Base-by-base conservation (phyloP, 345 rosid genomes). In the Psidium friedrichsthalianum region DNA sequence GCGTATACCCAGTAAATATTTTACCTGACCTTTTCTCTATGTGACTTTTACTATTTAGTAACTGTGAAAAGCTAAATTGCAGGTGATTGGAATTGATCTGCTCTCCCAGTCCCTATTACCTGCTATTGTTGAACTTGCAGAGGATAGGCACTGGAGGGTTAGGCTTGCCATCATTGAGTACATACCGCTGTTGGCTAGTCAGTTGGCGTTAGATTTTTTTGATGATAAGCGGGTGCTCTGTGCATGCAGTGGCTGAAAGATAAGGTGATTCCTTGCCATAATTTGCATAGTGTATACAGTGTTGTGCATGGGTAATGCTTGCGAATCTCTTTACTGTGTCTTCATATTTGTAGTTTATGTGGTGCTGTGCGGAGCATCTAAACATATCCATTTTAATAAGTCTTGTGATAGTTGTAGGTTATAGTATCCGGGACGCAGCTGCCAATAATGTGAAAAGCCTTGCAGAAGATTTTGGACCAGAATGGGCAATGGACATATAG, bases 231-330 rank as follows among this genome's bases (percentile, higher is more conserved):
- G 53, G 98, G 98, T 58, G 89, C 96, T 84, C 95, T 97, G 83
- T 97, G 99, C 92, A 97, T 95, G 98, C 98, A 95, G 82, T 97
- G 98, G 98, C 90, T 95, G 89, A 92, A 95, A 86, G 99, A 97
- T 90, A 96, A 96, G 99, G 99, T 95, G 78, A 64, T 64, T 32
- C 78, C 78, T 64, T 64, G 44, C 6, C 32, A 32, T 64, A 32
- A 32, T 32, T 64, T 16, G 78, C 11, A 8, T 64, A 32, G 42
- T 64, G 36, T 64, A 32, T 64, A 64, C 12, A 64, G 3, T 64
- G 24, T 32, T 64, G 78, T 32, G 78, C 78, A 64, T 32, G 78
- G 44, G 78, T 64, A 32, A 16, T 64, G 24, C 78, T 64, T 64
- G 44, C 18, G 22, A 64, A 64, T 64, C 18, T 64, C 76, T 32